Base-by-base conservation (phyloP, 202 grass and related monocot species). In the Schoenoplectus triqueter region DNA sequence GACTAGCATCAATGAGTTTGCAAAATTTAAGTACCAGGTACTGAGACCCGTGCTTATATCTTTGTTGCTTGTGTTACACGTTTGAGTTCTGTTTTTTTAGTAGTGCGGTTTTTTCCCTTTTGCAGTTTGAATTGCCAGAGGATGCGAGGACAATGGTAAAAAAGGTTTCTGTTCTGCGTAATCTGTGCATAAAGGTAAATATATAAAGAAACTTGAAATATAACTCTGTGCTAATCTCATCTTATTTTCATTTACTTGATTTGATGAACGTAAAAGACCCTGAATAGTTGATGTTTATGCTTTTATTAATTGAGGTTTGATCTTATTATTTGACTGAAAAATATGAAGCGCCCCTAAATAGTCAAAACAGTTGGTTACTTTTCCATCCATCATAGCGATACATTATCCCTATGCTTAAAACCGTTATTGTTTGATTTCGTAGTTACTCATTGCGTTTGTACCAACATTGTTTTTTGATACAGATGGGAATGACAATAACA, bases 11-110 rank as follows among this genome's bases (percentile, higher is more conserved):
- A 87, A 74, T 77, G 92, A 99, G 55, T 99, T 99, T 2, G 90
- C 93, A 69, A 90, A 85, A 86, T 87, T 86, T 80, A 99, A 99
- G 90, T 99, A 99, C 86, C 80, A 94, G 97, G 93, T 99, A 87
- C n/a, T 42, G 5, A 50, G 4, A 67, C 67, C 6, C 51, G 62
- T 49, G 45, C 3, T 20, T 80, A 44, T n/a, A 82, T 82, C 19
- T 67, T 67, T 51, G 21, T 20, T 22, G 50, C 51, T 83, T 78
- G 52, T 79, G 15, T 60, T 45, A 61, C 21, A 59, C 59, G 55
- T 61, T 51, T 48, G 0, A 18, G 31, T 78, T 42, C 11, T 65
- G 2, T 15, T 90, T 31, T 66, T 64, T 66, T 69, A 83, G 2
- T 57, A 86, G 85, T 86, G 5, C 80, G 60, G 17, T 87, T 31